Evolutionary conservation across 169 alveolate species (phyloP), one percentile per base, ranked within the genome.

Genomic region (Eimeria falciformis): DNA sequence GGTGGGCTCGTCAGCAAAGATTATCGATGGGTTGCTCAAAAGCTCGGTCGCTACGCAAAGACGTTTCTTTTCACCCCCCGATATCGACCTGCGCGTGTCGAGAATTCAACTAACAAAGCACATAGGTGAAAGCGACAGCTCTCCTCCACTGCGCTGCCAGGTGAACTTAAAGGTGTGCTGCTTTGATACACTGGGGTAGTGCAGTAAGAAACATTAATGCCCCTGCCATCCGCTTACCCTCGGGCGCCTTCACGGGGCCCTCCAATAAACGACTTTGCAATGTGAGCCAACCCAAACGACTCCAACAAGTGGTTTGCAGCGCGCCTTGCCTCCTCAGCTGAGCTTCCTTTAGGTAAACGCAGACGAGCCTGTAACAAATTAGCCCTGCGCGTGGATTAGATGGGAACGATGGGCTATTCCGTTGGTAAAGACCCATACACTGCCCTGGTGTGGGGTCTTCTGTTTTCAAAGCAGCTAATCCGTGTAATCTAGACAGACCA

Each of bases 1-100:
- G 17, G 97, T 96, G 33, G 97, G 97, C 86, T 96, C 97, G 91
- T 96, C 97, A n/a, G 96, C 95, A 71, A 96, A 95, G n/a, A 96
- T 85, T 43, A 96, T 89, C 27, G 94, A 65, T 17, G 97, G 97
- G 83, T 93, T 91, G 9, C 96, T 93, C 58, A 96, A 82, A 66
- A 96, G 81, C 93, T 94, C 97, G 43, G 94, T 90, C 37, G 96
- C 97, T 37, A 96, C 92, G 47, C 95, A 88, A 12, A 93, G 83
- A 75, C 97, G 94, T 69, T 95, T 93, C 90, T 94, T 94, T 86
- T 96, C 96, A 5, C 97, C 97, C 12, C 97, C 97, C 11, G 96
- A 94, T 45, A 96, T 75, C 9, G 97, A 97, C 82, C 96, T 95
- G 88, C 82, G n/a, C 9, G 33, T 37, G 56, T 40, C 12, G 45